phyloP scores from a whole-genome alignment of 108 stramenopile genomes.

The Schizochytrium sp. region DNA sequence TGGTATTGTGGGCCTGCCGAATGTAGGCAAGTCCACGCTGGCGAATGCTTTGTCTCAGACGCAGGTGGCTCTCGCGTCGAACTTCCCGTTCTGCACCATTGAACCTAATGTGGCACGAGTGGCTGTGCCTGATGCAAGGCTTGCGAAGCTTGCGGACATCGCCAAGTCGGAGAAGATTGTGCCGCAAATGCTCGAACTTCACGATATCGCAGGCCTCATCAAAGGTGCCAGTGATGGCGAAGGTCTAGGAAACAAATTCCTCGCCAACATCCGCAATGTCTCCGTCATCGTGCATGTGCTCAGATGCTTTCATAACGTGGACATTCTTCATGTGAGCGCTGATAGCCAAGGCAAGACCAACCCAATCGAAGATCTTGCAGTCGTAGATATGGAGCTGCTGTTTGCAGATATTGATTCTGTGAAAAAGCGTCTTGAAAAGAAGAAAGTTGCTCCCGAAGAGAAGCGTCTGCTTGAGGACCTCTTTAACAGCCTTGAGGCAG shows the following conservation, averaged over 20 bases:
- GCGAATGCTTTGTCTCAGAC: constrained; percentile 97
- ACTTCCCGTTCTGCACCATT: constrained; percentile 90
- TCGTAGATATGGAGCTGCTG: constrained; percentile 95
- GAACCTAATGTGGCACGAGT: constrained; percentile 97
- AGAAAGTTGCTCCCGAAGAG: constrained; percentile 79
- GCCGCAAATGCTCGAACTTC: constrained; percentile 94
- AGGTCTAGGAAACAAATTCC: constrained; percentile 98
- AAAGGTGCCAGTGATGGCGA: constrained; percentile 97
- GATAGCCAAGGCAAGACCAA: constrained; percentile 83
- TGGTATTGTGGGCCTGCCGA: constrained; percentile 73
- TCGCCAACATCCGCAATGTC: constrained; percentile 94
- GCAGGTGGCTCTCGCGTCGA: constrained; percentile 89
- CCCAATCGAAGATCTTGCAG: constrained; percentile 94
- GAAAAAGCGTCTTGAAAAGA: constrained; percentile 83
- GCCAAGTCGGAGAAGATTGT: constrained; percentile 82
- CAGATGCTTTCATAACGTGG: constrained; percentile 96
- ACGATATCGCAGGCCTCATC: constrained; percentile 98
- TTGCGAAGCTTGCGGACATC: constrained; percentile 81
- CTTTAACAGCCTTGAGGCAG: constrained; percentile 76
- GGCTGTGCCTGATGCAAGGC: constrained; percentile 88
- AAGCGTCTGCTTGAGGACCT: constrained; percentile 88
- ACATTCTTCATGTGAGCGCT: constrained; percentile 91
- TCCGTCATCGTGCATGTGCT: constrained; percentile 87
- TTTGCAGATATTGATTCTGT: constrained; percentile 96
- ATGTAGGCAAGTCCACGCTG: constrained; percentile 95